Base-by-base conservation (phyloP, 805 yeast genomes). In the Suhomyces emberorum region DNA sequence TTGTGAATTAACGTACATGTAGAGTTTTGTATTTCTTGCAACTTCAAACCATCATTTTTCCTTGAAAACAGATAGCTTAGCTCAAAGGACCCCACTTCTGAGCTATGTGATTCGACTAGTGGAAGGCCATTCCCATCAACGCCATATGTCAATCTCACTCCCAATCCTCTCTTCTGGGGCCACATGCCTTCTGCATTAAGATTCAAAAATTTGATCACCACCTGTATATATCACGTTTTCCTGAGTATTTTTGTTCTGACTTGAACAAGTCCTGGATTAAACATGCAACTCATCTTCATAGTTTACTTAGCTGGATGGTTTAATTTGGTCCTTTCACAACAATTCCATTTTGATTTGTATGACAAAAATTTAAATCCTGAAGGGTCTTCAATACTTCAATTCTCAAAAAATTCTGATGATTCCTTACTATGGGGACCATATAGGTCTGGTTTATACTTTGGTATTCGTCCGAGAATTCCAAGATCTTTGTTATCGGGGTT, bases 381-480 rank as follows among this genome's bases (percentile, higher is more conserved):
- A 17, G 26, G 30, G 23, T 14, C n/a, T 20, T 21, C 42, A 12
- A 26, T 29, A 9, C 28, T 18, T 9, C 35, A 37, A 15, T 51
- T 49, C 34, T 32, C 41, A 20, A 38, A 41, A 10, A 30, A 47
- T 22, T 44, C 59, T 15, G 36, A 42, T 22, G 57, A 45, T 24
- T 53, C 59, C 4, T 55, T 67, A 21, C 44, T 66, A 16, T 91
- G 98, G 98, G 98, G 95, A 1, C 95, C 98, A 1, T 91, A 88
- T 59, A 66, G 97, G 44, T 81, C 96, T 7, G 84, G 87, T 38
- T 68, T 87, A 28, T 93, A 89, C 60, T 66, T 89, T 41, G 98
- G 98, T 1, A 64, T 93, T 31, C 71, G 89, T 30, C 96, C 98
- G 3, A 68, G 91, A 32, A 51, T 84, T 3, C 96, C 96, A 1